Percentiles rank a stretch among this genome's conserved stretches.
phyloP scores from a whole-genome alignment of 108 stramenopile genomes.

The Asterionellopsis glacialis region DNA sequence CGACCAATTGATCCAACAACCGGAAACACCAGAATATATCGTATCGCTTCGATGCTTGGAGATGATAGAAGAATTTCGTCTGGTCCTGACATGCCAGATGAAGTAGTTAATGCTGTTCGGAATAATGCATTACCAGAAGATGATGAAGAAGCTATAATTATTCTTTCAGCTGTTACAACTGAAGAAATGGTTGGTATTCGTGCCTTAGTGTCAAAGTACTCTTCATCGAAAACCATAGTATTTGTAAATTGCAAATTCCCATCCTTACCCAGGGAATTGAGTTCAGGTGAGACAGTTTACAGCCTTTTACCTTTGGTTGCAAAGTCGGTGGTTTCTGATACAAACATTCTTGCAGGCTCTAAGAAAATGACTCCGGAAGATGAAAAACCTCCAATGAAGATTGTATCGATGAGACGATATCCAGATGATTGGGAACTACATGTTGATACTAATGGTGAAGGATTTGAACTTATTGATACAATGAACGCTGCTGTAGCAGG shows the following conservation, averaged over 20 bases:
- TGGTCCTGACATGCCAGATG: constrained; percentile 35
- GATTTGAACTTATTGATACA: constrained; percentile 35
- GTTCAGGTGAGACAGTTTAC: constrained; percentile 36
- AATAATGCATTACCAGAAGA: constrained; percentile 24
- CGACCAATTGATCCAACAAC: neutral
- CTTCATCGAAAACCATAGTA: constrained; percentile 24
- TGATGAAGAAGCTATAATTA: constrained; percentile 41
- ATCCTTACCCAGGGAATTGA: constrained; percentile 33
- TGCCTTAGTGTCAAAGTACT: constrained; percentile 26
- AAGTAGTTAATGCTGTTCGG: constrained; percentile 29
- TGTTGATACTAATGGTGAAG: constrained; percentile 37
- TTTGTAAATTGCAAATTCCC: constrained; percentile 46
- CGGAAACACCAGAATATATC: constrained; percentile 10
- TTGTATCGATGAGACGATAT: constrained; percentile 45
- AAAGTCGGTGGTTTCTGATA: constrained; percentile 9
- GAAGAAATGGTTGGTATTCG: constrained; percentile 48
- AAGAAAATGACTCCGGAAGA: constrained; percentile 3
- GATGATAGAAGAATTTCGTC: constrained; percentile 19
- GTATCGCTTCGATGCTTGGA: constrained; percentile 48
- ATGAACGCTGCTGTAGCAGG: constrained; percentile 2
- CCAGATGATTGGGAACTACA: constrained; percentile 48
- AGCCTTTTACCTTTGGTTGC: constrained; percentile 37
- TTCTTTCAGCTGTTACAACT: constrained; percentile 25
- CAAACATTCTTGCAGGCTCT: neutral
- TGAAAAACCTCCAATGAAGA: constrained; percentile 15